Conservation (phyloP, 441 rosid species). For the Capsella rubella region DNA sequence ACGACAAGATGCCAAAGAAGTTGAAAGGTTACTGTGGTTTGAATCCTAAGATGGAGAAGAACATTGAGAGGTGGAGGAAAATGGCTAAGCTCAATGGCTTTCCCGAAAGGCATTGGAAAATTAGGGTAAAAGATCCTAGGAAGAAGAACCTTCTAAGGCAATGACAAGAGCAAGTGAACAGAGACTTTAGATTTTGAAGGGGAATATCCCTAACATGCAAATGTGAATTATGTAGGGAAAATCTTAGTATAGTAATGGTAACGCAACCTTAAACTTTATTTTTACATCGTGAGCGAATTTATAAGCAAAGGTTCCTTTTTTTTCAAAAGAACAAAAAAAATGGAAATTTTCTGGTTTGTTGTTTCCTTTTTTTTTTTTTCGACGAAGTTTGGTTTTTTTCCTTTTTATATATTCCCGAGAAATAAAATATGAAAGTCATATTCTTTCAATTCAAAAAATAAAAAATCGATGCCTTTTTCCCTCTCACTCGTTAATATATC, state of each 20-base stretch:
- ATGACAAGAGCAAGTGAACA: not conserved
- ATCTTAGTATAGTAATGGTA: not conserved
- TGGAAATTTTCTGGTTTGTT: too few species aligned
- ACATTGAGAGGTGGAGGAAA: constrained; percentile 62
- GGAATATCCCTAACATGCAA: too few species aligned
- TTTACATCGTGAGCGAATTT: not conserved
- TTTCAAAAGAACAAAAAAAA: too few species aligned
- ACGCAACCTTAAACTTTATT: too few species aligned
- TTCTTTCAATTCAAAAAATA: constrained; percentile 32
- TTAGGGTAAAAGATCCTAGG: constrained; percentile 58
- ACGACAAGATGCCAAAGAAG: constrained; percentile 64
- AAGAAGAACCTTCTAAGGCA: constrained; percentile 43
- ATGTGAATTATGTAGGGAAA: not conserved
- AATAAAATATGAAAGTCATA: not conserved
- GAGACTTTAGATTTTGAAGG: too few species aligned
- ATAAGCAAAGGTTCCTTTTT: too few species aligned
- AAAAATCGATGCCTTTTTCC: constrained; percentile 45
- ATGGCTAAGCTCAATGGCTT: constrained; percentile 49
- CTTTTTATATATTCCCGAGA: too few species aligned
- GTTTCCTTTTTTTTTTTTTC: too few species aligned
- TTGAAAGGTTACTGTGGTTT: constrained; percentile 62
- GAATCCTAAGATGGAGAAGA: constrained; percentile 46
- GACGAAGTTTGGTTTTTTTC: too few species aligned
- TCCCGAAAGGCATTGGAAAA: constrained; percentile 65
- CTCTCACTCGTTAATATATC: constrained; percentile 22